Conservation (phyloP, 192 early-diverging fungal genomes). For the Podila epicladia region DNA sequence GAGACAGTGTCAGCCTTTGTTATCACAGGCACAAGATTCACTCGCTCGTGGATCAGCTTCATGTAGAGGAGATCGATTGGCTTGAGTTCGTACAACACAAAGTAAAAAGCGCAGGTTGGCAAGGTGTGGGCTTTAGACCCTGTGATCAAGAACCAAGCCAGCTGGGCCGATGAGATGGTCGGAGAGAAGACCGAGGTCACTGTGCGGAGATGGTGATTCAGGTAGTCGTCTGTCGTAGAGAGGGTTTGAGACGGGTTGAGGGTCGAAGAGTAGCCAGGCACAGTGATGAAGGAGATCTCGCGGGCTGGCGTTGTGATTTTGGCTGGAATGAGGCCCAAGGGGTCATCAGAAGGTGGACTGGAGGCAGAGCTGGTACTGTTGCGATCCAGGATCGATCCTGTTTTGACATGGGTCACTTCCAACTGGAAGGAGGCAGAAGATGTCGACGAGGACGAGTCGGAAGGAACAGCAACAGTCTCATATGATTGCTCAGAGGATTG, state of each 20-base stretch:
- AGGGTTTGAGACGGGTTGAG: slow-evolving; percentile 6
- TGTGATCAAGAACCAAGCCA: slow-evolving; percentile 22
- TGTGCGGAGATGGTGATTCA: slow-evolving; percentile 18
- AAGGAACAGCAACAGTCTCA: background rate
- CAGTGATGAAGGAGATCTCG: slow-evolving; percentile 9
- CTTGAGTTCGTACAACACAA: slow-evolving; percentile 56
- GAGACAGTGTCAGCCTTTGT: slow-evolving; percentile 93
- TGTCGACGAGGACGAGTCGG: background rate
- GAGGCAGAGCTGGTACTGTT: background rate
- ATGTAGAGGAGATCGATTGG: slow-evolving; percentile 94
- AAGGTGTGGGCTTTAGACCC: slow-evolving; percentile 11
- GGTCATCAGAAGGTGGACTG: slow-evolving; percentile 3
- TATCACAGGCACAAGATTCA: slow-evolving; percentile 93
- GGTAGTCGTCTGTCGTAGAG: slow-evolving; percentile 20
- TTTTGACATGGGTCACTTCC: background rate
- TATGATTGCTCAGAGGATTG: background rate
- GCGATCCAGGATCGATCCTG: background rate
- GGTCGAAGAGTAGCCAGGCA: slow-evolving; percentile 22
- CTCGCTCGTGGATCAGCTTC: slow-evolving; percentile 89
- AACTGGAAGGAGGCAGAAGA: background rate
- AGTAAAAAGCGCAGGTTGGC: slow-evolving; percentile 21
- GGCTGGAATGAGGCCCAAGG: slow-evolving; percentile 10
- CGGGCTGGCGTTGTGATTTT: slow-evolving; percentile 1
- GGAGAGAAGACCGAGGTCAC: slow-evolving; percentile 20
- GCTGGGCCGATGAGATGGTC: slow-evolving; percentile 17